Percentiles rank a stretch among this genome's conserved stretches.
phyloP scores from a whole-genome alignment of 257 asterid genomes.

The Nicotiana knightiana region DNA sequence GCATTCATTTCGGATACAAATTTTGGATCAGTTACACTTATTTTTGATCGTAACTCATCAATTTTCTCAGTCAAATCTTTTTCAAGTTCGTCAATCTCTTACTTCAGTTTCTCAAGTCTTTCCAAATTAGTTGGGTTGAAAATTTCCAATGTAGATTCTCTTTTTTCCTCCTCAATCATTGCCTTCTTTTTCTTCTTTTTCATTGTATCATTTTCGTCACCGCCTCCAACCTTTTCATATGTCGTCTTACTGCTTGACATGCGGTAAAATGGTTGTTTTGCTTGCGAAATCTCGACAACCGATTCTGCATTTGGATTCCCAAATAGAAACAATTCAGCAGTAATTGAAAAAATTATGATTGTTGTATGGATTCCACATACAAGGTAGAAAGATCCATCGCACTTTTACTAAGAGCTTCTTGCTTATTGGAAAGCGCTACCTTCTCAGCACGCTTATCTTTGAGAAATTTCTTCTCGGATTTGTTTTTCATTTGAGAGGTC shows the following conservation, averaged over 20 bases:
- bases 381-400: too few species aligned
- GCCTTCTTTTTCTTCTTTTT: not conserved
- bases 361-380: too few species aligned
- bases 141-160: not conserved
- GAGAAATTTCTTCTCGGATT: too few species aligned
- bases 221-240: not conserved
- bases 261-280: not conserved
- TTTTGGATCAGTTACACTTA: not conserved
- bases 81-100: not conserved
- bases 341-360: not conserved
- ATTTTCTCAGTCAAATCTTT: not conserved
- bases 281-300: not conserved
- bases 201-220: not conserved
- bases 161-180: not conserved
- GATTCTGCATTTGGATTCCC: not conserved
- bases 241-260: not conserved
- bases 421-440: too few species aligned
- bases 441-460: too few species aligned
- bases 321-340: not conserved
- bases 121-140: too few species aligned
- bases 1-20: not conserved
- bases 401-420: too few species aligned
- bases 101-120: not conserved
- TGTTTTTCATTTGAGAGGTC: too few species aligned
- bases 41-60: not conserved